Percentiles rank a stretch among this genome's conserved stretches.
Conservation (phyloP, 208 protist genomes). For the Leishmania turanica region DNA sequence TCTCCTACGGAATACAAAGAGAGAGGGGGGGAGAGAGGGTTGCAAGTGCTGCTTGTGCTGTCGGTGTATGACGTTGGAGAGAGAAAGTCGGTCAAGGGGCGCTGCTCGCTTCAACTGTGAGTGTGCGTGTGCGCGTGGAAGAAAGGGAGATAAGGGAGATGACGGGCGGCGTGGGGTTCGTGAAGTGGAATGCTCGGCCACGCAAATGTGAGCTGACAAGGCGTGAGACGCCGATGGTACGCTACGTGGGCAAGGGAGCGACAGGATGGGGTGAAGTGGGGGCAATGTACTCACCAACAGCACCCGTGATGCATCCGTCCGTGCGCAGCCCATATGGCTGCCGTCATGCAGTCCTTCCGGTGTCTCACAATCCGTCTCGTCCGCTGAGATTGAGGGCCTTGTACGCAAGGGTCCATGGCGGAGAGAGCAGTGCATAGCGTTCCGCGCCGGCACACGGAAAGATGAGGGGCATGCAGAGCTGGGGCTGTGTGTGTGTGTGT, state of each 20-base stretch:
- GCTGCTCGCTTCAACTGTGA: neutral
- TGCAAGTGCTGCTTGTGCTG: neutral
- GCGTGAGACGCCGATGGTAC: neutral
- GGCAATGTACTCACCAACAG: neutral
- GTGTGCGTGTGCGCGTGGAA: neutral
- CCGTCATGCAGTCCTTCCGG: neutral
- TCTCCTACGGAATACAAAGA: neutral
- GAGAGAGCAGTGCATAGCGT: neutral
- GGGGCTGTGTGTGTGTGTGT: neutral
- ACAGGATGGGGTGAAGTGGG: neutral
- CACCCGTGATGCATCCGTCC: neutral
- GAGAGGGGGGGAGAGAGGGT: neutral
- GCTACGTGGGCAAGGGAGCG: neutral
- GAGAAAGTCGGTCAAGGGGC: neutral
- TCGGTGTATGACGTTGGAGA: neutral
- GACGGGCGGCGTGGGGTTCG: neutral
- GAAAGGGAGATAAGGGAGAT: neutral
- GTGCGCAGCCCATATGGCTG: neutral
- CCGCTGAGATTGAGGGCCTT: neutral
- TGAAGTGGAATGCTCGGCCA: neutral
- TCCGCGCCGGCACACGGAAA: neutral
- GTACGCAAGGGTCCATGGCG: neutral
- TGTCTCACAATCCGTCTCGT: neutral
- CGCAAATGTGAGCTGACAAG: neutral
- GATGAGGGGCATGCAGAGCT: neutral